Percentiles rank a stretch among this genome's conserved stretches.
Conservation (phyloP, 139 green algal species). For the Chlamydomonas asymmetrica region DNA sequence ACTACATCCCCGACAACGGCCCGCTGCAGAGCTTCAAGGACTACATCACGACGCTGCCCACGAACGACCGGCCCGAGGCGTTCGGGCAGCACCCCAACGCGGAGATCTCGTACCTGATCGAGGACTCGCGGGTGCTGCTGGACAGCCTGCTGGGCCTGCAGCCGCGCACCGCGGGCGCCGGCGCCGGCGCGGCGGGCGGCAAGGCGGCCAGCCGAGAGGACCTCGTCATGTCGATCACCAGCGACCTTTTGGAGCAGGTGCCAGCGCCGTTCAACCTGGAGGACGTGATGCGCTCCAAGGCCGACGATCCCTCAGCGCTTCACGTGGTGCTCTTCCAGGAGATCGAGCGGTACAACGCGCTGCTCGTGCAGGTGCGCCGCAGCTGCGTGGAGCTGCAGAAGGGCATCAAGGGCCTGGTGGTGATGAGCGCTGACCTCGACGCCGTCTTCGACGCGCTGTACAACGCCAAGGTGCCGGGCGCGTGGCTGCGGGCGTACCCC, state of each 20-base stretch:
- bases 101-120: constrained; percentile 86
- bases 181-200: constrained; percentile 15
- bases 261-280: constrained; percentile 77
- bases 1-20: constrained; percentile 77
- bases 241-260: constrained; percentile 70
- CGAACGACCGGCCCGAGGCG: constrained; percentile 70
- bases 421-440: constrained; percentile 86
- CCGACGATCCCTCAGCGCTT: constrained; percentile 73
- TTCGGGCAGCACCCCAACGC: constrained; percentile 91
- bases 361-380: constrained; percentile 62
- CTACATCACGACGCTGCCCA: constrained; percentile 71
- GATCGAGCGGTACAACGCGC: constrained; percentile 86
- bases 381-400: constrained; percentile 65
- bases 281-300: constrained; percentile 74
- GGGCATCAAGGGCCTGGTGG: constrained; percentile 84
- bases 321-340: constrained; percentile 90
- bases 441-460: constrained; percentile 72
- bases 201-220: constrained; percentile 48
- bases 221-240: constrained; percentile 63
- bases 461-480: constrained; percentile 62
- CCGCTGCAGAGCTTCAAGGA: constrained; percentile 61
- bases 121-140: constrained; percentile 76
- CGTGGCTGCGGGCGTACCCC: constrained; percentile 83
- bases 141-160: constrained; percentile 69
- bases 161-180: constrained; percentile 38